phyloP scores from a whole-genome alignment of 2,329 filamentous ascomycete species.

The Colletotrichum sp. region DNA sequence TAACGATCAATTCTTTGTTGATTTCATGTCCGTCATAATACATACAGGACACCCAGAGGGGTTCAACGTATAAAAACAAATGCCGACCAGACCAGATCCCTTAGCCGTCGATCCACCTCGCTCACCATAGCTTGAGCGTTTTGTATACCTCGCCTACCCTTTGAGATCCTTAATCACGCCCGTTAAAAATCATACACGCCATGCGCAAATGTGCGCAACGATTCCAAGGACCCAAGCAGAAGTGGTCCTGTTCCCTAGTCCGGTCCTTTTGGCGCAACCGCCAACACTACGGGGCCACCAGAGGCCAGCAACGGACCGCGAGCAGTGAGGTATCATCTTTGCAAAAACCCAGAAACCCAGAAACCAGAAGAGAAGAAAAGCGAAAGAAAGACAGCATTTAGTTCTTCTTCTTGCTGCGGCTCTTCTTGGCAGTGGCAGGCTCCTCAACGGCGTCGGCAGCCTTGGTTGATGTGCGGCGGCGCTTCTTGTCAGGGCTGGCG shows the following conservation, averaged over 20 bases:
- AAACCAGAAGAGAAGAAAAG: conserved; percentile 1
- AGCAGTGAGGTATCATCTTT: conserved; percentile 23
- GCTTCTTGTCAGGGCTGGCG: conserved; percentile 67
- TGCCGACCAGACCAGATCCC: conserved; percentile 3
- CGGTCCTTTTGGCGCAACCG: background rate
- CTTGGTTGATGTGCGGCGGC: conserved; percentile 62
- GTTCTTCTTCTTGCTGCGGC: conserved; percentile 22
- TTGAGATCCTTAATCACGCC: conserved; percentile 11
- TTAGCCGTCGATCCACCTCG: conserved; percentile 10
- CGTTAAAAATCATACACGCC: conserved; percentile 17
- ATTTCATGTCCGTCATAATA: conserved; percentile 26
- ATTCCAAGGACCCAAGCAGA: background rate
- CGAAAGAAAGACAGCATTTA: conserved; percentile 8
- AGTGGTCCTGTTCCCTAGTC: background rate
- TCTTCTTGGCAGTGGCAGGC: conserved; percentile 62
- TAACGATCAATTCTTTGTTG: conserved; percentile 5
- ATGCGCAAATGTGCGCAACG: background rate
- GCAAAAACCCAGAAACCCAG: conserved; percentile 21
- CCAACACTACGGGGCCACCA: background rate
- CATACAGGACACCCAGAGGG: conserved; percentile 1
- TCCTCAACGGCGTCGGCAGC: conserved; percentile 50
- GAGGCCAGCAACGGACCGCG: background rate
- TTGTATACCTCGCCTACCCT: conserved; percentile 13
- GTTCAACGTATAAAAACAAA: background rate
- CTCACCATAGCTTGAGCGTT: background rate